phyloP scores from a whole-genome alignment of 495 filamentous ascomycete species.

The Entonaema liquescens region DNA sequence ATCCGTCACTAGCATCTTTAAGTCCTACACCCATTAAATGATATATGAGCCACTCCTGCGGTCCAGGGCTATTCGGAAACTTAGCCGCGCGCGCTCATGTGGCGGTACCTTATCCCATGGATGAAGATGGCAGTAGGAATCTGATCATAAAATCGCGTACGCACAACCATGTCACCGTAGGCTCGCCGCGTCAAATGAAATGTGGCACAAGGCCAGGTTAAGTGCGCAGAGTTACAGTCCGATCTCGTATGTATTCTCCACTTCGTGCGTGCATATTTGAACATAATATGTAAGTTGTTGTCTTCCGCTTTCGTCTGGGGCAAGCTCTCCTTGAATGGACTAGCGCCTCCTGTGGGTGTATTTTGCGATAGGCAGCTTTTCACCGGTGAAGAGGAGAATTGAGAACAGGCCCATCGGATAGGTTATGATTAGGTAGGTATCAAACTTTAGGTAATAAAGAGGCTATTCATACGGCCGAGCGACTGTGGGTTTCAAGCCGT shows the following conservation, averaged over 20 bases:
- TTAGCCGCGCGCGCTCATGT: conserved; percentile 17
- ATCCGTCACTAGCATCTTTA: conserved; percentile 25
- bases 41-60: neutral
- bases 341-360: neutral
- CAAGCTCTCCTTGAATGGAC: conserved; percentile 4
- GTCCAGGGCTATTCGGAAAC: conserved; percentile 6
- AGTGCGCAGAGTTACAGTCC: conserved; percentile 16
- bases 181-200: conserved; percentile 15
- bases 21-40: conserved; percentile 6
- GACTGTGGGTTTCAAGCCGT: conserved; percentile 2
- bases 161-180: conserved; percentile 2
- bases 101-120: conserved; percentile 21
- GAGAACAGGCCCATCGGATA: neutral
- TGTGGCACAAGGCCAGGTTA: conserved; percentile 30
- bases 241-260: conserved; percentile 29
- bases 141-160: conserved; percentile 16
- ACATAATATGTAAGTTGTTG: conserved; percentile 8
- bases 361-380: conserved; percentile 2
- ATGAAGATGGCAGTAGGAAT: conserved; percentile 14
- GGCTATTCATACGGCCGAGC: conserved; percentile 2
- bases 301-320: neutral
- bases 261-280: conserved; percentile 21
- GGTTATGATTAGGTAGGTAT: conserved; percentile 2
- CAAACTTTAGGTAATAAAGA: neutral
- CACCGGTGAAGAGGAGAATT: conserved; percentile 15